These are phyloP conservation scores for Capsicum pubescens DNA, from an alignment of 257 asterid genomes.

Conservation along the genomic window DNA sequence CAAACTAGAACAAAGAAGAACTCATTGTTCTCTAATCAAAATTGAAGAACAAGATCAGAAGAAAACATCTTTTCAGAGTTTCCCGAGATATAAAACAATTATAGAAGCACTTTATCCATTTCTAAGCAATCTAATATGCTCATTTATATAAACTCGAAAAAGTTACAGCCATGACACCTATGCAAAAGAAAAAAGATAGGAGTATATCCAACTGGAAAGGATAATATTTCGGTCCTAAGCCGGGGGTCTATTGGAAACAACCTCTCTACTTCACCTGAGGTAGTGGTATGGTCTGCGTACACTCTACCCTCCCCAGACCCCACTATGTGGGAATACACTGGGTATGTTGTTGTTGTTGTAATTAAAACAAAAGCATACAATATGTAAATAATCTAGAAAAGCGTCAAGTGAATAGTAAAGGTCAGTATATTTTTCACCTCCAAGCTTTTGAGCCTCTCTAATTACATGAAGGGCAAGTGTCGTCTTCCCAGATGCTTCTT, in stretches of 20 bases:
- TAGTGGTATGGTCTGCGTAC: too few relatives aligned
- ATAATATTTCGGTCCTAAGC: neutral
- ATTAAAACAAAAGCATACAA: constrained; percentile 8
- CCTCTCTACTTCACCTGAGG: too few relatives aligned
- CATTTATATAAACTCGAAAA: neutral
- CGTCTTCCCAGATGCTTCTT: constrained; percentile 98
- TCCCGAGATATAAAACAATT: neutral
- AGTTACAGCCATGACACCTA: neutral
- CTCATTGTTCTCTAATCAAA: neutral
- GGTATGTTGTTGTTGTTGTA: too few relatives aligned
- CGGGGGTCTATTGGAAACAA: too few relatives aligned
- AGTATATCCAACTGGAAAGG: neutral
- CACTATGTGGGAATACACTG: too few relatives aligned
- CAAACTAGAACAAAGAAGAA: neutral
- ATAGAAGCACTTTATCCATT: constrained; percentile 5
- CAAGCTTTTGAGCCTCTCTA: constrained; percentile 95
- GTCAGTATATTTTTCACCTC: constrained; percentile 57
- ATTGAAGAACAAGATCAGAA: neutral
- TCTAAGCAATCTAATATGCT: neutral
- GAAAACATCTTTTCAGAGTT: neutral
- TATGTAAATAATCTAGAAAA: constrained; percentile 24
- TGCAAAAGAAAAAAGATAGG: constrained; percentile 20
- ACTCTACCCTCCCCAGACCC: too few relatives aligned
- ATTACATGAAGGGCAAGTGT: constrained; percentile 90
- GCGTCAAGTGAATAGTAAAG: constrained; percentile 3